phyloP scores from a whole-genome alignment of 2,329 filamentous ascomycete species.

The Amylocarpus encephaloides region DNA sequence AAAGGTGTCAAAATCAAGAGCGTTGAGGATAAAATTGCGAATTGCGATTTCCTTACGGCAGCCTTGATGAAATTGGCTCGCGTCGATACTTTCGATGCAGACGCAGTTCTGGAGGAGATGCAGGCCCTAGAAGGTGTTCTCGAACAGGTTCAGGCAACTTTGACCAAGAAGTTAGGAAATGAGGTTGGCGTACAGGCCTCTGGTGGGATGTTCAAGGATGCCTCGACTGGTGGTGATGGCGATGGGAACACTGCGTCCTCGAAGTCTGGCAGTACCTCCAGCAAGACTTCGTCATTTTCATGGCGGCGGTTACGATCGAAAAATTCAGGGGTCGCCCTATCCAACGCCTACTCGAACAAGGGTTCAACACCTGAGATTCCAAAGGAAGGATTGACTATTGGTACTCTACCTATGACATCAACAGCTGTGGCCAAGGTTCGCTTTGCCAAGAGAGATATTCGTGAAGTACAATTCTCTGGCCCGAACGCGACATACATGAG shows the following conservation, averaged over 20 bases:
- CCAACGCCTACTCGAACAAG: slow-evolving; percentile 45
- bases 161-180: slow-evolving; percentile 81
- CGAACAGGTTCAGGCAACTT: slow-evolving; percentile 71
- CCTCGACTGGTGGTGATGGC: slow-evolving; percentile 39
- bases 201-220: slow-evolving; percentile 68
- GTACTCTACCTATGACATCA: slow-evolving; percentile 70
- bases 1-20: slow-evolving; percentile 89
- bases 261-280: slow-evolving; percentile 55
- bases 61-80: slow-evolving; percentile 75
- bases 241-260: slow-evolving; percentile 37
- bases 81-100: slow-evolving; percentile 85
- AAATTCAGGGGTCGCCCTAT: slow-evolving; percentile 63
- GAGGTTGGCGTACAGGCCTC: slow-evolving; percentile 82
- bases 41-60: slow-evolving; percentile 85
- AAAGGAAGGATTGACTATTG: slow-evolving; percentile 60
- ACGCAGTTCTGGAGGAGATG: slow-evolving; percentile 91
- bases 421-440: slow-evolving; percentile 52
- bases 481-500: slow-evolving; percentile 89
- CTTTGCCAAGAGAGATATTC: slow-evolving; percentile 65
- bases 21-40: slow-evolving; percentile 87
- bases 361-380: slow-evolving; percentile 39
- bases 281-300: slow-evolving; percentile 75
- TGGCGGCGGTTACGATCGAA: slow-evolving; percentile 90
- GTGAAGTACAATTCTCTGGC: slow-evolving; percentile 65
- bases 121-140: slow-evolving; percentile 78